Evolutionary conservation across 352 stramenopile species (phyloP), one percentile per base, ranked within the genome.

Genomic region (Pythium myriotylum): DNA sequence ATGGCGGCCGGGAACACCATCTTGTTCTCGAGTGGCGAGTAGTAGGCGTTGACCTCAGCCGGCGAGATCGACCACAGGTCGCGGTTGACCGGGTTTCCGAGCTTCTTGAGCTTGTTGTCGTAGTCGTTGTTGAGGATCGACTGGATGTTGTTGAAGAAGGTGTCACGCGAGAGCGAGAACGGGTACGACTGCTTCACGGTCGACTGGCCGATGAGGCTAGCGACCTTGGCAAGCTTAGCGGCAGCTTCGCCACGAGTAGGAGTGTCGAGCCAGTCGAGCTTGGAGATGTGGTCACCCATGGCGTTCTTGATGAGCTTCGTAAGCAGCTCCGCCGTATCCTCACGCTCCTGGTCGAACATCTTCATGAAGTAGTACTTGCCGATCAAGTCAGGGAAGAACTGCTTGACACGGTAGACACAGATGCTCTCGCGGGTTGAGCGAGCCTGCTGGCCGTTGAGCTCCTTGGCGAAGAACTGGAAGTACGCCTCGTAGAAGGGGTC

Each of bases 1-100:
- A 98, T 97, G 9, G 88, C 94, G 12, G 93, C 92, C 8, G 95
- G 94, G 71, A 98, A 98, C 4, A 98, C 92, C 65, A 98, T 97
- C 60, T 98, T 91, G 65, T 93, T 92, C 41, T 76, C 68, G 23
- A 74, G 75, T 4, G 76, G 74, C 33, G 68, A 73, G 71, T 94
- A 89, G 63, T 89, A 94, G 8, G 89, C 94, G 73, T 98, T 98
- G 2, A 96, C 86, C 7, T 83, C 92, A 33, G 96, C 88, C 16
- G 92, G 87, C 39, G 86, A 95, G 87, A 98, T 97, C 65, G 49
- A 68, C 90, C 88, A 96, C 51, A 82, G 68, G 10, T 64, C 68
- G 17, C 76, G 74, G 67, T 93, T 72, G 19, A 88, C 80, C 8
- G 59, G 55, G 9, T 65, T 58, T 33, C 59, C 72, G 26, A 86